Evolutionary conservation across 2,329 filamentous ascomycete genomes (phyloP).

Genomic region (Pestalotiopsis sp.): DNA sequence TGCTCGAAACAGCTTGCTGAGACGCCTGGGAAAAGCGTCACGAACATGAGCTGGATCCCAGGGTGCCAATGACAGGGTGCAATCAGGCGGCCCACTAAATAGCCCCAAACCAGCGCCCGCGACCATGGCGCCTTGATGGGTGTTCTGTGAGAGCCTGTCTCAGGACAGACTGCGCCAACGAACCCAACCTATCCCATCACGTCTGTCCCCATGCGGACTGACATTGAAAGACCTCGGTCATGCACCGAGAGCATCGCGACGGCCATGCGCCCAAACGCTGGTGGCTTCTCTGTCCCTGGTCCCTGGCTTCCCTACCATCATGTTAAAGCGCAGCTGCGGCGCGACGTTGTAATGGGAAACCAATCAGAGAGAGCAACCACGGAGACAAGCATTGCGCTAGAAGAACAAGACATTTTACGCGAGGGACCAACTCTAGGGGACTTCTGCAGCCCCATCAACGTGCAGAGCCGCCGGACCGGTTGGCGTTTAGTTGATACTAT

Average conservation of each 20-base stretch:
- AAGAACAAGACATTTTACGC: not conserved
- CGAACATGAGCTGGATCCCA: not conserved
- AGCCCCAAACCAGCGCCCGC: not conserved
- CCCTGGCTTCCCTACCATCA: not conserved
- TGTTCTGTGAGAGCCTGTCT: not conserved
- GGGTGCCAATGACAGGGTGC: not conserved
- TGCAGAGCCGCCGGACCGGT: no score
- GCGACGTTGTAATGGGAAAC: not conserved
- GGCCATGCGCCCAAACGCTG: not conserved
- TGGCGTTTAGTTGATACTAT: not conserved
- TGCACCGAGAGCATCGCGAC: not conserved
- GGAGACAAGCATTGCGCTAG: not conserved
- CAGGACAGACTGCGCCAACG: not conserved
- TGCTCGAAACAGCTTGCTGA: not conserved
- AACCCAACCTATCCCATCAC: not conserved
- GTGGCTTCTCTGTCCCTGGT: not conserved
- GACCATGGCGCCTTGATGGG: not conserved
- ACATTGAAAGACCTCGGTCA: not conserved
- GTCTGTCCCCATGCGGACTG: not conserved
- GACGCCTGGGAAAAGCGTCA: not conserved
- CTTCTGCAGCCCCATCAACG: no score
- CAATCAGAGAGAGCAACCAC: not conserved
- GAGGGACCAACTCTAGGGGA: not conserved
- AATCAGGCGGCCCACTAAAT: not conserved
- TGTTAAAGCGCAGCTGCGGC: not conserved